phyloP scores from a whole-genome alignment of 306 rosid species.

The Rosa multiflora region DNA sequence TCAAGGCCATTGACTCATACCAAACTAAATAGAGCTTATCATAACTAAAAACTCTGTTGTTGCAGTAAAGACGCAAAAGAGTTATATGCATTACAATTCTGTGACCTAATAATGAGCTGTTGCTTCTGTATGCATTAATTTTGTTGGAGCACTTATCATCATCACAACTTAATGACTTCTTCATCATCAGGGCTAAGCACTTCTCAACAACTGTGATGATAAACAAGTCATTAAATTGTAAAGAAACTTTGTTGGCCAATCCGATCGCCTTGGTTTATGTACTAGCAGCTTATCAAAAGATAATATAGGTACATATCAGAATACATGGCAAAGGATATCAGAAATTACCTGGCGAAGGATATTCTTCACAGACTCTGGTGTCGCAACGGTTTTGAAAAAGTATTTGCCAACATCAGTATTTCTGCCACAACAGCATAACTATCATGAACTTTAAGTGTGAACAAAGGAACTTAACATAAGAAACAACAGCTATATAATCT shows the following conservation, averaged over 20 bases:
- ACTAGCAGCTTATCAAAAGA: not conserved
- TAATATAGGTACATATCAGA: not conserved
- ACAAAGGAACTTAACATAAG: conserved; percentile 5
- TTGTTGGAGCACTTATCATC: not conserved
- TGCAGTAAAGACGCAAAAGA: not conserved
- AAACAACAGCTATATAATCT: conserved; percentile 19
- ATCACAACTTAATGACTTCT: not conserved
- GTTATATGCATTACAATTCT: not conserved
- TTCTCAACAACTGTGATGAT: conserved; percentile 1
- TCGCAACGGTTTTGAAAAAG: conserved; percentile 66
- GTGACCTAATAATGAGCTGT: not conserved
- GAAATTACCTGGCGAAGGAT: conserved; percentile 83
- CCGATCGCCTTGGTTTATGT: not conserved
- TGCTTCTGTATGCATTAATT: not conserved
- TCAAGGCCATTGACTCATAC: not conserved
- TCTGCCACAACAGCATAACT: conserved; percentile 47
- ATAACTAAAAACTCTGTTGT: not conserved
- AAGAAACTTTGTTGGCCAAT: not conserved
- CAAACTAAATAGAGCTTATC: not conserved
- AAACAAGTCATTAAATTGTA: not conserved
- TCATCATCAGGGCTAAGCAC: not conserved
- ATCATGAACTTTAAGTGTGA: conserved; percentile 17
- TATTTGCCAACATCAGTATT: conserved; percentile 70
- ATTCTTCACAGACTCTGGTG: conserved; percentile 72
- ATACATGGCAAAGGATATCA: conserved; percentile 4